Conservation (phyloP, 345 rosid species). For the Eucalyptus cloeziana region DNA sequence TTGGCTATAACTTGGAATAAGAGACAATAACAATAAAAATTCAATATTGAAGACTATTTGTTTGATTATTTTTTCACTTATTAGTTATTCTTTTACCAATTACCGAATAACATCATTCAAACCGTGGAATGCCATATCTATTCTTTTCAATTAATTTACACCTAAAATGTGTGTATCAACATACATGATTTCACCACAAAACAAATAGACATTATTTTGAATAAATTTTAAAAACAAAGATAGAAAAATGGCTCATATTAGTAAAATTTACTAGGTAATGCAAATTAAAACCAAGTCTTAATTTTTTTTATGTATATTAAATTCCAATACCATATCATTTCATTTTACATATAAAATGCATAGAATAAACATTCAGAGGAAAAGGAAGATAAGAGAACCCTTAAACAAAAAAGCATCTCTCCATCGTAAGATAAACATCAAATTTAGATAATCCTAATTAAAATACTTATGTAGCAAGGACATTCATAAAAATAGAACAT, state of each 20-base stretch:
- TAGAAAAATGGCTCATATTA: background rate
- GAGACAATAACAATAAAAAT: background rate
- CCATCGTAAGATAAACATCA: no score
- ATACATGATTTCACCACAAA: background rate
- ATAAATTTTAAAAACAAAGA: no score
- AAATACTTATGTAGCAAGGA: no score
- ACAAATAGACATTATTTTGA: no score
- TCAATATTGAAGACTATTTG: background rate
- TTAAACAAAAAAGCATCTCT: no score
- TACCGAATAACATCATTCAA: background rate
- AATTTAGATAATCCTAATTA: rapidly evolving
- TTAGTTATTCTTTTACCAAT: background rate
- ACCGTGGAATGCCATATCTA: background rate
- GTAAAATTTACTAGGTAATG: background rate
- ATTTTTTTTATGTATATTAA: no score
- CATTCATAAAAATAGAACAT: no score
- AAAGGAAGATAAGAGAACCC: background rate
- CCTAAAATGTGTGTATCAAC: background rate
- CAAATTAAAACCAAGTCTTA: no score
- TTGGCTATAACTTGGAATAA: background rate
- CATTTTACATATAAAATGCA: background rate
- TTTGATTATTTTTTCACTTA: background rate
- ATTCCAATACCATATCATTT: background rate
- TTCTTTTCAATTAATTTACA: background rate
- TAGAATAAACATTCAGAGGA: no score